A percentile compares a stretch with the other conserved stretches of the same genome.
phyloP scores from a whole-genome alignment of 441 rosid species.

The Erodium moschatum region DNA sequence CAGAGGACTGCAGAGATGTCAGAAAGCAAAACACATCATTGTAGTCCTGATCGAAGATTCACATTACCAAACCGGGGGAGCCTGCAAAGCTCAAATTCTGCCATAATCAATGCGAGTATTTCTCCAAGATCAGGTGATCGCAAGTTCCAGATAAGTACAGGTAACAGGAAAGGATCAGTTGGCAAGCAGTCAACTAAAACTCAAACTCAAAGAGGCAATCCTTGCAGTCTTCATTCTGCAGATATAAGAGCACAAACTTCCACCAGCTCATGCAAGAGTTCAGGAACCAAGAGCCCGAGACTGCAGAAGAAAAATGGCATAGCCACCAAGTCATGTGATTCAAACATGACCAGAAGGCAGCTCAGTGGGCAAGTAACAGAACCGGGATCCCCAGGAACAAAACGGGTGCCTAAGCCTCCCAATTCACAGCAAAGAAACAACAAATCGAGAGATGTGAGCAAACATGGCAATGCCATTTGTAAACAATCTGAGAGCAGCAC shows the following conservation, averaged over 20 bases:
- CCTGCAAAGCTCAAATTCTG: slow-evolving; percentile 27
- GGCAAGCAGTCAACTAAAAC: slow-evolving; percentile 35
- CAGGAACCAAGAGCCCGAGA: slow-evolving; percentile 39
- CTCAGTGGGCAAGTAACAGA: slow-evolving; percentile 37
- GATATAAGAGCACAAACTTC: slow-evolving; percentile 30
- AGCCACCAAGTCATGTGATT: slow-evolving; percentile 30
- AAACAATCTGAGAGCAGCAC: slow-evolving; percentile 46
- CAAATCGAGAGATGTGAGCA: slow-evolving; percentile 43
- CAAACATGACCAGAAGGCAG: slow-evolving; percentile 36
- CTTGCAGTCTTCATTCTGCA: slow-evolving; percentile 24
- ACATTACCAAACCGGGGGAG: slow-evolving; percentile 21
- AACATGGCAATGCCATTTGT: slow-evolving; percentile 35
- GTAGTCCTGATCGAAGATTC: slow-evolving; percentile 29
- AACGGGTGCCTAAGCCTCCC: slow-evolving; percentile 29
- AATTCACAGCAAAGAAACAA: slow-evolving; percentile 36
- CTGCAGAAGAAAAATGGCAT: slow-evolving; percentile 42
- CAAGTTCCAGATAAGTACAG: slow-evolving; percentile 24
- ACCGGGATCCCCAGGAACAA: slow-evolving; percentile 39
- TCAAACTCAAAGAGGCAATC: slow-evolving; percentile 34
- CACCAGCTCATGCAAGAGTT: slow-evolving; percentile 26
- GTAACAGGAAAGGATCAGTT: slow-evolving; percentile 29
- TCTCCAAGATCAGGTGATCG: slow-evolving; percentile 36
- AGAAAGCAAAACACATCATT: slow-evolving; percentile 33
- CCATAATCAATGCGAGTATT: slow-evolving; percentile 26
- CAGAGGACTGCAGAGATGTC: slow-evolving; percentile 46